Evolutionary conservation across 1,284 basidiomycete genomes (phyloP).

Genomic region (Schizopora paradoxa): DNA sequence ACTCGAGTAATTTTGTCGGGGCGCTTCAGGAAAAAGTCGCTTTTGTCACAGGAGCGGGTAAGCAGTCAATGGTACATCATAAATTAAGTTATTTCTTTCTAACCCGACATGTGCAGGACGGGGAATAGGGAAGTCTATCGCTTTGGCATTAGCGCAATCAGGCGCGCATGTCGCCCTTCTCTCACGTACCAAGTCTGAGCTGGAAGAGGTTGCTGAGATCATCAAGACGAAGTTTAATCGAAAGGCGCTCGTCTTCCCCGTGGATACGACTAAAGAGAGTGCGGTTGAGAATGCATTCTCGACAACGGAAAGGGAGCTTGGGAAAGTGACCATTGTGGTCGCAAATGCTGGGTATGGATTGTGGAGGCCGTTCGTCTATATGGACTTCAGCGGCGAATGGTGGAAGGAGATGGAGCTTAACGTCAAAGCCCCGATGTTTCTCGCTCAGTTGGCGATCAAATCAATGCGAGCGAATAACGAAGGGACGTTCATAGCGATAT

Average conservation of each 20-base stretch:
- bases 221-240: background rate
- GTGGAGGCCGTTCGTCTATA: conserved; percentile 3
- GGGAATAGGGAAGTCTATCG: conserved; percentile 8
- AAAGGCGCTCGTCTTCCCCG: conserved; percentile 4
- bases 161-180: conserved; percentile 4
- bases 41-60: no score
- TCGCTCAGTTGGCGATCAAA: conserved; percentile 1
- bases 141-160: conserved; percentile 4
- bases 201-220: conserved; percentile 4
- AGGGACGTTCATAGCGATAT: conserved; percentile 6
- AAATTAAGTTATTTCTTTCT: no score
- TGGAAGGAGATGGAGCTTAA: conserved; percentile 3
- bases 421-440: conserved; percentile 7
- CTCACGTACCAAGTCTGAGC: conserved; percentile 1
- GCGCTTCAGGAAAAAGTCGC: no score
- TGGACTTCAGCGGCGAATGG: conserved; percentile 4
- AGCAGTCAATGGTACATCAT: no score
- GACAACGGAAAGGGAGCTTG: background rate
- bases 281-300: background rate
- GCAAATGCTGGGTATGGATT: conserved; percentile 1
- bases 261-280: background rate
- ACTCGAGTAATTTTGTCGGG: no score
- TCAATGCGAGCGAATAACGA: conserved; percentile 1
- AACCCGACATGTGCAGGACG: no score
- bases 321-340: conserved; percentile 3